Base-by-base conservation (phyloP, 805 yeast genomes). In the Candida fluviatilis region DNA sequence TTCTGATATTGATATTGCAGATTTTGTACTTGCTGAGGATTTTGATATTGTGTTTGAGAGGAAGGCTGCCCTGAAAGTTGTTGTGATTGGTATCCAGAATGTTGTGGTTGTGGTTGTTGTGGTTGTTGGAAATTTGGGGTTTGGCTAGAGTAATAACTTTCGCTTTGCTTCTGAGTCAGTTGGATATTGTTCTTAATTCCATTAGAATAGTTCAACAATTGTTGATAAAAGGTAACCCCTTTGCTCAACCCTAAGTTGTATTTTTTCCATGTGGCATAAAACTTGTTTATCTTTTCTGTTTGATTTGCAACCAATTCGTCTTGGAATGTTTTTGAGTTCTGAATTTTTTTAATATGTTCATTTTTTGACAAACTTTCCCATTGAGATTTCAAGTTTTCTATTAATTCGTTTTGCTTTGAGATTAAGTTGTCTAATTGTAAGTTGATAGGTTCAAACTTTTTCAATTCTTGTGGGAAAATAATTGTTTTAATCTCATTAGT, bases 401-500 rank as follows among this genome's bases (percentile, higher is more conserved):
- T 63, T 19, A 80, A 56, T 2, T 62, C 59, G 17, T 71, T 69
- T 57, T 90, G 96, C 37, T 78, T 78, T 28, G 71, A 73, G n/a
- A 83, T 70, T 8, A 90, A 75, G 1, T 78, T 75, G 26, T 80
- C 84, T 18, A 91, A 63, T 38, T 95, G 75, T 2, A 73, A 69
- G 36, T 78, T 78, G 46, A 77, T 79, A 0, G 83, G 82, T 26
- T 75, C 76, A 58, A 88, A 91, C 58, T 91, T 91, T 35, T 71
- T 75, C 45, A 91, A 63, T 55, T 88, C 96, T 40, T 75, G 73
- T 13, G 78, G 75, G 54, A 90, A 89, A 13, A 69, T 69, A 23
- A 64, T 60, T 7, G 72, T 64, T 46, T 71, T 72, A 42, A 78
- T 68, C 41, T 82, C 89, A 32, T 75, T 69, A 5, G 76, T 78